Evolutionary conservation across 495 filamentous ascomycete species (phyloP), one percentile per base, ranked within the genome.

Genomic region (Bathelium albidoporum): DNA sequence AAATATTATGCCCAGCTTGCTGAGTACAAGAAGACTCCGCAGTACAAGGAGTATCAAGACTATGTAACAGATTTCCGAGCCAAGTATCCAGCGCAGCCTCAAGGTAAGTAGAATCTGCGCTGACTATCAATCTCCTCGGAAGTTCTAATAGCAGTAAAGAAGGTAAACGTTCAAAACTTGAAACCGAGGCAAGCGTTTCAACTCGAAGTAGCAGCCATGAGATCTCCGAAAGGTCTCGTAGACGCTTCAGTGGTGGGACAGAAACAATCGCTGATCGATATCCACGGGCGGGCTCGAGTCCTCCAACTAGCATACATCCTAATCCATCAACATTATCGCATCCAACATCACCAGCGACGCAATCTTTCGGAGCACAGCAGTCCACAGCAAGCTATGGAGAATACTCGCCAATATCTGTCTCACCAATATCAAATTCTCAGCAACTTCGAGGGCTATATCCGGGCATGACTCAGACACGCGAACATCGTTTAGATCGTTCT

Each of bases 41-140:
- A 80, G 71, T 89, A 90, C 67, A 72, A 74, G 43, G 72, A 81
- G 41, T 74, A 74, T 41, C 72, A 74, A 60, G 70, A 81, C 34
- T 91, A 91, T 73, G 76, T 91, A 18, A 79, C 81, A 16, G 89
- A 91, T 3, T 91, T 91, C 75, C 89, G 86, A 68, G 79, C 81
- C 28, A 87, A 86, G 73, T 82, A 87, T 60, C 70, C 65, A 34
- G 44, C 62, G 61, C 74, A 75, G 22, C 75, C 74, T 49, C 70
- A 73, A 68, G 74, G 75, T 67, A 32, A 43, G 65, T 58, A 7
- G 14, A 55, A 44, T 18, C 59, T n/a, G 22, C 53, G 36, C 11
- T n/a, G n/a, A 1, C 34, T 1, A 28, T 31, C 18, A 0, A 44
- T 36, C 4, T 31, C 31, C 26, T 59, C 10, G 18, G 7, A 20